Evolutionary conservation across 192 early-diverging fungal species (phyloP).

Genomic region (Linnemannia exigua): DNA sequence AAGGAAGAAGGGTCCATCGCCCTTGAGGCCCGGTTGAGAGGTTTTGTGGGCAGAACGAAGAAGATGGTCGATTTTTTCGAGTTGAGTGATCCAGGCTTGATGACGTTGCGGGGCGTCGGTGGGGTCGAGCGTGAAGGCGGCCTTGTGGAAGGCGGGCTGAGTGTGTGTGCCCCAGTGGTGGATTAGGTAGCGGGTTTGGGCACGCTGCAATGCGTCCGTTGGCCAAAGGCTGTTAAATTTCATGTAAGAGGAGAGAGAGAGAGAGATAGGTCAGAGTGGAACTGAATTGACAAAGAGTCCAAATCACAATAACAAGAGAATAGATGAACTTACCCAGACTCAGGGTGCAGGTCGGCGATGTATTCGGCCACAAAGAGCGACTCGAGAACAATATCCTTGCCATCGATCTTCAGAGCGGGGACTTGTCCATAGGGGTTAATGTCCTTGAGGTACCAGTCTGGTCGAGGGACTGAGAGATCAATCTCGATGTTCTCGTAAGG

Average conservation of each 20-base stretch:
- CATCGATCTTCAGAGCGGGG: slow-evolving; percentile 68
- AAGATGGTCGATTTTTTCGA: slow-evolving; percentile 37
- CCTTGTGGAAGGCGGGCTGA: slow-evolving; percentile 23
- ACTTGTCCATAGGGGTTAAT: slow-evolving; percentile 77
- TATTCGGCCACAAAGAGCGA: slow-evolving; percentile 76
- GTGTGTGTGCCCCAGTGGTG: slow-evolving; percentile 54
- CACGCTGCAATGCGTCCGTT: slow-evolving; percentile 55
- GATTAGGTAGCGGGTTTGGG: slow-evolving; percentile 57
- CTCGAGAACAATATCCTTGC: slow-evolving; percentile 68
- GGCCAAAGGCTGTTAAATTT: slow-evolving; percentile 54
- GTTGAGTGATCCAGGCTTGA: slow-evolving; percentile 28
- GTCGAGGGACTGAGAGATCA: slow-evolving; percentile 61
- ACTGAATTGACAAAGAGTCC: not conserved
- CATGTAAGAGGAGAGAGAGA: not conserved
- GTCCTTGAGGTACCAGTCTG: slow-evolving; percentile 56
- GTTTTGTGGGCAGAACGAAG: slow-evolving; percentile 17
- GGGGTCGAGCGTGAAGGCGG: slow-evolving; percentile 16
- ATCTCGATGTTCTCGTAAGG: slow-evolving; percentile 68
- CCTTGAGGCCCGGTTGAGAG: slow-evolving; percentile 3
- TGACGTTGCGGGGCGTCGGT: slow-evolving; percentile 17
- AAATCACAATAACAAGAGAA: no score
- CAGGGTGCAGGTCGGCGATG: slow-evolving; percentile 33
- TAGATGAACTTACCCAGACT: not conserved
- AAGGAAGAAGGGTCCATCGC: slow-evolving; percentile 61
- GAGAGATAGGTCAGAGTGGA: slow-evolving; percentile 3